phyloP scores from a whole-genome alignment of 2,329 filamentous ascomycete species.

The Biscogniauxia sp. region DNA sequence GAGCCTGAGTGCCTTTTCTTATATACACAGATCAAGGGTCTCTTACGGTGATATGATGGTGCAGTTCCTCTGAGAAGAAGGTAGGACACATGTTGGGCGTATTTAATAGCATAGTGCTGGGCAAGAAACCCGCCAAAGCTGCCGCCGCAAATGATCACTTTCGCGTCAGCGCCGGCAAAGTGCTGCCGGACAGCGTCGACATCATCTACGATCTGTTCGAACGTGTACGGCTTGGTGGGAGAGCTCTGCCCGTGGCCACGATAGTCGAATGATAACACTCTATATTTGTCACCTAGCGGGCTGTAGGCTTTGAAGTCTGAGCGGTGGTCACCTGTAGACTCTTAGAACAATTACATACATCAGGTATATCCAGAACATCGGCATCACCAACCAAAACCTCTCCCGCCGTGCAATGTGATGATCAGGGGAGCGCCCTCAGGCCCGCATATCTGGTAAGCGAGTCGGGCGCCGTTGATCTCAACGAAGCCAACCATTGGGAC shows the following conservation, averaged over 20 bases:
- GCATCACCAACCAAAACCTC: conserved; percentile 31
- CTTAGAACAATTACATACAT: not conserved
- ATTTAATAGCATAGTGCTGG: conserved; percentile 38
- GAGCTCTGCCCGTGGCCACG: conserved; percentile 37
- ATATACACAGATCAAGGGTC: too few relatives aligned
- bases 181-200: conserved; percentile 33
- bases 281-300: conserved; percentile 26
- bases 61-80: conserved; percentile 38
- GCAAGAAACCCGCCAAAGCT: conserved; percentile 41
- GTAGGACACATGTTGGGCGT: conserved; percentile 30
- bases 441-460: conserved; percentile 34
- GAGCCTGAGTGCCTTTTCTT: not conserved
- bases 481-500: conserved; percentile 24
- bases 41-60: conserved; percentile 36
- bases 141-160: conserved; percentile 36
- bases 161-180: conserved; percentile 25
- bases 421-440: conserved; percentile 32
- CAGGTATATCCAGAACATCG: not conserved
- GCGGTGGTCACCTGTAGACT: conserved; percentile 30
- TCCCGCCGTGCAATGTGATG: conserved; percentile 38
- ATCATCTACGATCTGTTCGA: conserved; percentile 37
- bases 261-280: conserved; percentile 37
- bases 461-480: conserved; percentile 33
- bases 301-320: conserved; percentile 35
- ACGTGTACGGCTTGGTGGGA: conserved; percentile 34